Percentiles rank a stretch among this genome's conserved stretches.
phyloP scores from a whole-genome alignment of 768 basidiomycete species.

The Arthromyces matolae region DNA sequence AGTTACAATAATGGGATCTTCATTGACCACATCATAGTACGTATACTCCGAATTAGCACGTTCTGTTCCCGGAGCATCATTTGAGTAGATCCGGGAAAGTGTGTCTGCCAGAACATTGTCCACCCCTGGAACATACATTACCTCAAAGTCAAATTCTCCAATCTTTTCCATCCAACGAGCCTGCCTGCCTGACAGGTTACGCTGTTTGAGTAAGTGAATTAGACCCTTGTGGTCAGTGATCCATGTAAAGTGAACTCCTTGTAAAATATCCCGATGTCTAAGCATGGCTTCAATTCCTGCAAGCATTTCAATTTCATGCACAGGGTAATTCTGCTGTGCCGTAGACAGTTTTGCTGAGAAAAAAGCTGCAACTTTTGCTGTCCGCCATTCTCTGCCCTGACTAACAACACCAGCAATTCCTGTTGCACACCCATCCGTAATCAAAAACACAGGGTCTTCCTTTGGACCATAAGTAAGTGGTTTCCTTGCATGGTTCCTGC shows the following conservation, averaged over 20 bases:
- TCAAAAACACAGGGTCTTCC: background rate
- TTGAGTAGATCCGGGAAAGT: slow-evolving; percentile 24
- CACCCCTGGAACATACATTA: slow-evolving; percentile 13
- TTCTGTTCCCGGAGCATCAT: slow-evolving; percentile 13
- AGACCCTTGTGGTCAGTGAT: slow-evolving; percentile 2
- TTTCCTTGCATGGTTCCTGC: background rate
- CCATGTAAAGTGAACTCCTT: slow-evolving; percentile 2
- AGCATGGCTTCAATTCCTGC: slow-evolving; percentile 6
- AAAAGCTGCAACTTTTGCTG: too few species aligned
- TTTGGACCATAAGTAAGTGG: background rate
- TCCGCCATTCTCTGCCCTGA: background rate
- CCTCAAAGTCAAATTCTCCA: slow-evolving; percentile 17
- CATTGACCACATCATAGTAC: slow-evolving; percentile 9
- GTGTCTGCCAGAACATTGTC: slow-evolving; percentile 27
- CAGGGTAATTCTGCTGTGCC: too few species aligned
- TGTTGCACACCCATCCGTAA: background rate
- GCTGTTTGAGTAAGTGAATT: too few species aligned
- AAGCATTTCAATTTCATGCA: slow-evolving; percentile 3
- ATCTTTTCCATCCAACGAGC: slow-evolving; percentile 13
- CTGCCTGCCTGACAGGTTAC: slow-evolving; percentile 7
- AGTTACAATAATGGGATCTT: background rate
- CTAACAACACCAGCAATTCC: background rate
- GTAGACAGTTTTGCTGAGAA: too few species aligned
- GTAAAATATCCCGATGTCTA: too few species aligned
- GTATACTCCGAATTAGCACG: slow-evolving; percentile 14